These are phyloP conservation scores for Truncatella angustata DNA, from an alignment of 2,329 filamentous ascomycete species.

Conservation along the genomic window DNA sequence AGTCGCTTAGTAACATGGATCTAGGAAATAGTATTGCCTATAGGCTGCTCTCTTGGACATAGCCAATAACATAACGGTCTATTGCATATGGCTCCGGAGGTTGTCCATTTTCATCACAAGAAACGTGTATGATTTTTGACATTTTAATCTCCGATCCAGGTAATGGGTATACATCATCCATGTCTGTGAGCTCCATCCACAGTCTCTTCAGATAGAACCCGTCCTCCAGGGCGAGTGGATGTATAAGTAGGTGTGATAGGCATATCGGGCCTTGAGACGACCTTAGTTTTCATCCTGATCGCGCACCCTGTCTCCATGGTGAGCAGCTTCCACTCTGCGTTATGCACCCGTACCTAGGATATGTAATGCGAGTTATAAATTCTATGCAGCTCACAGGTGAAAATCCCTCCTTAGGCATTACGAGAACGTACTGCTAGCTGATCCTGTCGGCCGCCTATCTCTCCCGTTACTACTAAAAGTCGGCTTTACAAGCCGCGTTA, in stretches of 20 bases:
- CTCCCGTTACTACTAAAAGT: neutral
- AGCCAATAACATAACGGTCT: no score
- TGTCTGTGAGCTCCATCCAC: slow-evolving; percentile 1
- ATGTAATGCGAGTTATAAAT: neutral
- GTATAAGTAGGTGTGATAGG: neutral
- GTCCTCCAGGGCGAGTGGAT: neutral
- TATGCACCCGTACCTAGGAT: slow-evolving; percentile 2
- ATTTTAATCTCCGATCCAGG: no score
- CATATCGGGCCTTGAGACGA: slow-evolving; percentile 4
- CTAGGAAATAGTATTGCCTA: no score
- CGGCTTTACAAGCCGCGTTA: neutral
- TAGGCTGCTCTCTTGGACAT: no score
- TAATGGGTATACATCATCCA: slow-evolving; percentile 1
- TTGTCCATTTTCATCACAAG: no score
- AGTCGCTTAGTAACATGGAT: no score
- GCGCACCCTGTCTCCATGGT: neutral
- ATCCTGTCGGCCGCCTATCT: neutral
- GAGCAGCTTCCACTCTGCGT: neutral
- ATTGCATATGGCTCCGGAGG: no score
- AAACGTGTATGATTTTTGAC: no score
- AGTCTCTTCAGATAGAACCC: slow-evolving; percentile 6
- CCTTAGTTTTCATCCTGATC: slow-evolving; percentile 4
- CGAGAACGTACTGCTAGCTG: neutral
- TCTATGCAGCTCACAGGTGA: neutral
- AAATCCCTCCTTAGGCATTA: neutral